Evolutionary conservation across 1,284 basidiomycete genomes (phyloP), one percentile per base, ranked within the genome.

Genomic region (Mycena citricolor): DNA sequence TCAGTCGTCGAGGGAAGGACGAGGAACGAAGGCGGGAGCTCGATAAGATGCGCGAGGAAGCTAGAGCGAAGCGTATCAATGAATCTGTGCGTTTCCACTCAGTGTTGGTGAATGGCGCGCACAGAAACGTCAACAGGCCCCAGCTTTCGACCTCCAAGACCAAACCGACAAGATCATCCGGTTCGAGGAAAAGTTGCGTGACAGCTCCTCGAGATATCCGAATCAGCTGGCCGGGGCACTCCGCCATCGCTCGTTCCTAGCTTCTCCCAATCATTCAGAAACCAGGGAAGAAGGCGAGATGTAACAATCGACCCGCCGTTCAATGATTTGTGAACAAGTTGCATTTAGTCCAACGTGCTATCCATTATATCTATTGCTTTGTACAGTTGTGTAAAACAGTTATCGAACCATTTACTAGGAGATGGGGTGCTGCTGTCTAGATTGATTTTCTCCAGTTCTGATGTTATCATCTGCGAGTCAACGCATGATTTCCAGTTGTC

Each of bases 41-140:
- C 49, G 72, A 83, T 55, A 78, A 70, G 58, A 76, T 86, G 79
- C 73, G 82, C 43, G 81, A 87, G 31, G 86, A 86, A 38, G 81
- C 81, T 20, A 73, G 74, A 51, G 74, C 72, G 1, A 81, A 75
- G 51, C 74, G 83, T 10, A 64, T 65, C 16, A 67, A 70, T 29
- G 79, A 83, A 56, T 67, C 70, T 39, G 85, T 86, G 42, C 54
- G 76, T 61, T 26, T 11, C 7, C 26, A 30, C 20, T 39, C 26
- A 13, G 32, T 26, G 28, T 39, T 32, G 30, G 32, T 41, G 16
- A 50, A 31, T 10, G 4, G 25, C 37, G 42, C 24, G 1, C 39
- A 12, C 3, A 16, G 37, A 21, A 17, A 42, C 6, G 24, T 20
- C 7, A 38, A n/a, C 56, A 88, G 86, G 71, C 69, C 45, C 65